Percentiles rank a stretch among this genome's conserved stretches.
Conservation (phyloP, 345 rosid genomes). For the Eutrema japonicum region DNA sequence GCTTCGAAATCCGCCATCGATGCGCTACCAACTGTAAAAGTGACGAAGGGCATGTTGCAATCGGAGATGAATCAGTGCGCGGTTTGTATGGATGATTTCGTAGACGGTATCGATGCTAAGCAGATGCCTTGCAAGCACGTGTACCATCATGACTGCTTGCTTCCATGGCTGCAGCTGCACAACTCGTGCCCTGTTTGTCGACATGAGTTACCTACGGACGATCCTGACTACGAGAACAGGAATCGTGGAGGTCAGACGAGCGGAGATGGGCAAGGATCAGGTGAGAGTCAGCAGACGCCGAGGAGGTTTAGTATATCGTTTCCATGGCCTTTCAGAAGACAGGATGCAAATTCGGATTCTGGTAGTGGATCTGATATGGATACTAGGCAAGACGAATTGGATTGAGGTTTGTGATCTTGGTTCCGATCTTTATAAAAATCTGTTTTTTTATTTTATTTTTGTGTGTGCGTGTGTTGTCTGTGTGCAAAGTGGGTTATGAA, state of each 20-base stretch:
- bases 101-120: conserved; percentile 52
- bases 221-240: conserved; percentile 62
- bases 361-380: conserved; percentile 51
- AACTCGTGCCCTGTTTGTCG: conserved; percentile 80
- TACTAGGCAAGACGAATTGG: conserved; percentile 61
- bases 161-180: conserved; percentile 71
- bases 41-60: conserved; percentile 45
- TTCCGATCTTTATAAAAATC: neutral
- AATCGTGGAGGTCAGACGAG: conserved; percentile 37
- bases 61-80: conserved; percentile 66
- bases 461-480: neutral
- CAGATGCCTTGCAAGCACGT: conserved; percentile 76
- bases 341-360: conserved; percentile 30
- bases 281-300: conserved; percentile 46
- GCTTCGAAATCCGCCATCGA: conserved; percentile 63
- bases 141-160: conserved; percentile 64
- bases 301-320: conserved; percentile 62
- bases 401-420: conserved; percentile 48
- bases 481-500: neutral
- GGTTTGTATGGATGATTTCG: conserved; percentile 68
- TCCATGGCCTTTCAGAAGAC: conserved; percentile 58
- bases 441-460: neutral
- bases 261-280: conserved; percentile 29
- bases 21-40: conserved; percentile 53
- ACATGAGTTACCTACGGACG: conserved; percentile 69